Base-by-base conservation (phyloP, 306 rosid genomes). In the Hippophae rhamnoides region DNA sequence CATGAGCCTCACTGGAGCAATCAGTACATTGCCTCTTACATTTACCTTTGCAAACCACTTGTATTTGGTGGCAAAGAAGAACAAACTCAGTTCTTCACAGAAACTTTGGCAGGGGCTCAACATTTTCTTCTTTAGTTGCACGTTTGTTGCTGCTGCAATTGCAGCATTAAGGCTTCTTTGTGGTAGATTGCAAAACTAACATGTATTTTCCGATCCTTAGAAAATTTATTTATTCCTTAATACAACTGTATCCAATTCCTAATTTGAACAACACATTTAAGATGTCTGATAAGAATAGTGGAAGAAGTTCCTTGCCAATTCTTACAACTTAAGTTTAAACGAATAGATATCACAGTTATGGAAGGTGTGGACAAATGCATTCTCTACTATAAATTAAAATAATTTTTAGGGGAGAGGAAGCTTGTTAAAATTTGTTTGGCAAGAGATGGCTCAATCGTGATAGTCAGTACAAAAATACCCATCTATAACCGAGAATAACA, bases 1-100 rank as follows among this genome's bases (percentile, higher is more conserved):
- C 84, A 92, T 92, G 96, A 92, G 96, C 78, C 89, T 92, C 50
- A 92, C 99, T 0, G 99, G 99, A 52, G 99, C 99, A 2, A 76
- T 88, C 70, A 80, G 99, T 83, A 88, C 96, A 14, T 85, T 92
- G 77, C 99, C 99, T 6, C 87, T 92, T 23, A 83, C 99, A 10
- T 92, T 92, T 71, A 92, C 87, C 65, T 90, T 92, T 49, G 99
- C 95, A 62, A 88, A 92, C 46, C 99, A 92, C 45, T 85, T 92
- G 99, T 85, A 81, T 69, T 60, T 92, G 46, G 81, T 71, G 73
- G 96, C 99, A 46, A 80, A 83, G 84, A 74, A 65, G 81, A 81
- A 64, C 79, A 85, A 78, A 63, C 76, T 88, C 52, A 69, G 58
- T 56, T 67, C 84, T 42, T 7, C 60, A 6, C 93, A 88, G 61